Evolutionary conservation across 2,329 filamentous ascomycete species (phyloP).

Genomic region (Tricladium varicosporioides): DNA sequence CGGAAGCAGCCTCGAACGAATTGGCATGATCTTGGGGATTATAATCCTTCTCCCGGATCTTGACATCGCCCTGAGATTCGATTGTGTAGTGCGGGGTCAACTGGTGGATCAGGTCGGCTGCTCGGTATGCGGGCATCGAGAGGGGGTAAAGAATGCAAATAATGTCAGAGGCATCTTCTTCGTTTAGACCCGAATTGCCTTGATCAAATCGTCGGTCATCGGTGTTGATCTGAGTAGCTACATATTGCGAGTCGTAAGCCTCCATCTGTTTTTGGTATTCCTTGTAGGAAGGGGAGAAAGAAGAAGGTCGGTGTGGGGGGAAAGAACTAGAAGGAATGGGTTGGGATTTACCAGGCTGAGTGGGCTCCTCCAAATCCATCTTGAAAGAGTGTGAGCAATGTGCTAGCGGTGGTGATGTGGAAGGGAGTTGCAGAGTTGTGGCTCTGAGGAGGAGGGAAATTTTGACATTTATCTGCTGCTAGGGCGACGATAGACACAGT

Average conservation of each 20-base stretch:
- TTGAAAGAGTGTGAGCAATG: constrained; percentile 3
- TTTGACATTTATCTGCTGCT: background rate
- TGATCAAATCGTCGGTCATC: constrained; percentile 78
- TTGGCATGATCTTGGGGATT: constrained; percentile 7
- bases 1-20: constrained; percentile 20
- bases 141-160: constrained; percentile 84
- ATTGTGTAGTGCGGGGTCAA: constrained; percentile 59
- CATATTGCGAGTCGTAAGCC: constrained; percentile 20
- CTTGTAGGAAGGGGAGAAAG: constrained; percentile 3
- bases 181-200: constrained; percentile 78
- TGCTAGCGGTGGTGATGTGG: constrained; percentile 7
- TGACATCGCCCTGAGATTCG: constrained; percentile 43
- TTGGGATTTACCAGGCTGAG: constrained; percentile 31
- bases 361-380: constrained; percentile 28
- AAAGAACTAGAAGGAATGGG: background rate
- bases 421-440: background rate
- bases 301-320: background rate
- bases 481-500: background rate
- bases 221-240: constrained; percentile 75
- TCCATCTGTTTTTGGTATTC: background rate
- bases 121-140: constrained; percentile 67
- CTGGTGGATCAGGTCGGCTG: constrained; percentile 53
- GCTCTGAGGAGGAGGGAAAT: background rate
- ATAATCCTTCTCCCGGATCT: constrained; percentile 25
- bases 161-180: constrained; percentile 83